Base-by-base conservation (phyloP, 164 flowering plant genomes). In the Magnolia officinalis region DNA sequence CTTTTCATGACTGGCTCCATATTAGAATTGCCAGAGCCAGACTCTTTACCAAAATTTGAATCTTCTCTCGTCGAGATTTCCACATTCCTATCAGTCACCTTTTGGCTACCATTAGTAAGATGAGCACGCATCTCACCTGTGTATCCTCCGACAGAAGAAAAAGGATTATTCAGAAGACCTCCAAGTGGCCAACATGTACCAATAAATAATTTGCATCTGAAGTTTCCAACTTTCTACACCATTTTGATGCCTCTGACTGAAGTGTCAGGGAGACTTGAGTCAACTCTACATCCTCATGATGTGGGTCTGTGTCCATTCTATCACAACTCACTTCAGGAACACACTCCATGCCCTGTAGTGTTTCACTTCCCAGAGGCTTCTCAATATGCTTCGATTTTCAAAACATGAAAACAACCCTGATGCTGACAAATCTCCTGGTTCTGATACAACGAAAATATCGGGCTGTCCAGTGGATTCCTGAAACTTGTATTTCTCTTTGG, bases 401-500 rank as follows among this genome's bases (percentile, higher is more conserved):
- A 76, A 75, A 74, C 75, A 78, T 66, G 71, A 63, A 10, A 83
- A 82, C 75, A 84, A 85, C 64, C 78, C 80, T 82, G 88, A 78
- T 71, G 88, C 82, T 79, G 88, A 87, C 16, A 89, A 79, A 79
- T 79, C 79, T 45, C 76, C 79, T 55, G 82, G 75, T 66, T 81
- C 76, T 1, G 76, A 45, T 51, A 63, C 80, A 79, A n/a, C 75
- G 6, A 63, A 70, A 80, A 74, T 63, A 73, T 50, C 77, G 78
- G 78, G 83, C 63, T 61, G 74, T 23, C 80, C 84, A 80, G 66
- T 19, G 61, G 82, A 37, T 78, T 76, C 81, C 52, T 81, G 85
- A 21, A 75, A 18, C 52, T 82, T 85, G 79, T 69, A 72, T 82
- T 80, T 75, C 78, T 87, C 94, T 55, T 84, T 90, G 77, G 77